Conservation (phyloP, 192 early-diverging fungal species). For the Nowakowskiella sp. region DNA sequence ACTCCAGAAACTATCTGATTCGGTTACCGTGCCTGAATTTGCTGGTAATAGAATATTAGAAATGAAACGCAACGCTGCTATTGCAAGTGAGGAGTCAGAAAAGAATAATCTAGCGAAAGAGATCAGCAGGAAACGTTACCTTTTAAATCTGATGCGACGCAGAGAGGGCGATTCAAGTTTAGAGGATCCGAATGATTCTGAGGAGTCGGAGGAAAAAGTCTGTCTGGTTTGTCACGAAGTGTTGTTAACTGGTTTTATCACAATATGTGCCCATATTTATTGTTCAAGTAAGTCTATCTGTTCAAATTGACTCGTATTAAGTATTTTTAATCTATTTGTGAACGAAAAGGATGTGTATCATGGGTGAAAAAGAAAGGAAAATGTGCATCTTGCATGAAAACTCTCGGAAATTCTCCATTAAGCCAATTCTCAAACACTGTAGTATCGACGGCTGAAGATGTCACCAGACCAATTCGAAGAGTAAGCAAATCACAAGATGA, state of each 20-base stretch:
- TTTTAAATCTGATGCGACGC: slow-evolving; percentile 5
- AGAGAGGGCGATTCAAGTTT: too few relatives aligned
- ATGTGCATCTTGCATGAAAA: too few relatives aligned
- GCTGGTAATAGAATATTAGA: slow-evolving; percentile 10
- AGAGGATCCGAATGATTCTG: too few relatives aligned
- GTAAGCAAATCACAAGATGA: background rate
- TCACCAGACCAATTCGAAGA: background rate
- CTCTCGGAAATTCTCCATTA: too few relatives aligned
- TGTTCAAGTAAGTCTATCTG: too few relatives aligned
- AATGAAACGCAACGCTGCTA: slow-evolving; percentile 8
- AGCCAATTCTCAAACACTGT: background rate
- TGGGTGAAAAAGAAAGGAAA: too few relatives aligned
- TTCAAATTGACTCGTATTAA: too few relatives aligned
- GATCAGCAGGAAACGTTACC: slow-evolving; percentile 7
- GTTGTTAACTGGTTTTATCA: too few relatives aligned
- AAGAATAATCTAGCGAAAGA: slow-evolving; percentile 6
- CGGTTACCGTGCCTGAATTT: slow-evolving; percentile 18
- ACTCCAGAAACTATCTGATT: slow-evolving; percentile 33
- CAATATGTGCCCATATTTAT: too few relatives aligned
- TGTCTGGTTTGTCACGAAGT: too few relatives aligned
- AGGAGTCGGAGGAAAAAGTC: slow-evolving; percentile 4
- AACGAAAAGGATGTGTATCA: too few relatives aligned
- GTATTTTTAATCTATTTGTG: too few relatives aligned
- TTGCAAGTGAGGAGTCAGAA: background rate
- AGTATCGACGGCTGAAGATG: background rate